Conservation (phyloP, 164 flowering plant species). For the Santalum album region DNA sequence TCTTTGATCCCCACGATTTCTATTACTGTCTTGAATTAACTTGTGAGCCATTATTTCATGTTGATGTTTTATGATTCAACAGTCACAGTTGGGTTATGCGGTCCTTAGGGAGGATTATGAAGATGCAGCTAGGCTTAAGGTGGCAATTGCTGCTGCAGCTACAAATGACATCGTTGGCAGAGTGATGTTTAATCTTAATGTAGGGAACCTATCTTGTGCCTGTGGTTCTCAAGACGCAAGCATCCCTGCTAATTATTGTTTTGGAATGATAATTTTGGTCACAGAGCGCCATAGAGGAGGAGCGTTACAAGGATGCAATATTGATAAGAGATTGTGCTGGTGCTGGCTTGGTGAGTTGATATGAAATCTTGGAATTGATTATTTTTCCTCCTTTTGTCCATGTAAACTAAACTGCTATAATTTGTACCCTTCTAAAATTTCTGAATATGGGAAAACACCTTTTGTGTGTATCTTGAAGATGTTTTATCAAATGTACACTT, state of each 20-base stretch:
- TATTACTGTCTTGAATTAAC: too few relatives aligned
- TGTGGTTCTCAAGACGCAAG: background rate
- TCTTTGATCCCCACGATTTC: too few relatives aligned
- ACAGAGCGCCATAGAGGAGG: slow-evolving; percentile 75
- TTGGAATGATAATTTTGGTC: slow-evolving; percentile 6
- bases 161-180: slow-evolving; percentile 70
- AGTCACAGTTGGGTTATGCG: slow-evolving; percentile 70
- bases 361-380: too few relatives aligned
- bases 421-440: too few relatives aligned
- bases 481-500: too few relatives aligned
- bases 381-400: too few relatives aligned
- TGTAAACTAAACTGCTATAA: too few relatives aligned
- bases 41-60: background rate
- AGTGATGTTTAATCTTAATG: slow-evolving; percentile 62
- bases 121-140: slow-evolving; percentile 89
- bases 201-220: slow-evolving; percentile 16
- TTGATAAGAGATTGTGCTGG: slow-evolving; percentile 71
- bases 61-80: slow-evolving; percentile 14
- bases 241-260: background rate
- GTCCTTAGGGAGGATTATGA: slow-evolving; percentile 61
- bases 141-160: slow-evolving; percentile 87
- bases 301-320: slow-evolving; percentile 73
- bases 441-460: too few relatives aligned
- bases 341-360: slow-evolving; percentile 81
- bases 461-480: too few relatives aligned